These are phyloP conservation scores for Pichia sp. DNA, from an alignment of 1,139 yeast species.

Conservation along the genomic window DNA sequence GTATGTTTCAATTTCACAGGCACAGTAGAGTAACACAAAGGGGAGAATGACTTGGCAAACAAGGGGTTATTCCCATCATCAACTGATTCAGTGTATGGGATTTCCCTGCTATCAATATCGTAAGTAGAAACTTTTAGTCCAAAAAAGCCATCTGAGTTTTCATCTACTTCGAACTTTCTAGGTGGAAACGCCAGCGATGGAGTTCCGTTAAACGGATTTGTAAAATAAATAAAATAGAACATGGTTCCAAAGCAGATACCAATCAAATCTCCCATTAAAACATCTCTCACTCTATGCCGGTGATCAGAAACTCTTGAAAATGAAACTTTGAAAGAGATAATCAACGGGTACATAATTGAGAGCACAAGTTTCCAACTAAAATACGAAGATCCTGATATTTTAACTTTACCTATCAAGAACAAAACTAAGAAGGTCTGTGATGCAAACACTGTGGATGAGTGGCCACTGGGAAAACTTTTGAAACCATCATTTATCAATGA, in stretches of 20 bases:
- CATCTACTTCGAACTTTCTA: slow-evolving; percentile 33
- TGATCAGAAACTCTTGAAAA: slow-evolving; percentile 47
- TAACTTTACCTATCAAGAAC: slow-evolving; percentile 38
- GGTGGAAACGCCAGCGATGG: slow-evolving; percentile 39
- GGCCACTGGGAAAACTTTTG: slow-evolving; percentile 51
- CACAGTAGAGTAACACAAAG: background rate
- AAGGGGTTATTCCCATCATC: background rate
- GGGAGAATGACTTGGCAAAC: background rate
- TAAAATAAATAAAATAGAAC: slow-evolving; percentile 42
- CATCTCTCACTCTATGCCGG: slow-evolving; percentile 43
- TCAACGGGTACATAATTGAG: slow-evolving; percentile 36
- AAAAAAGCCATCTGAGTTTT: background rate
- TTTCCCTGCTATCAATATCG: slow-evolving; percentile 2
- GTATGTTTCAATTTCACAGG: background rate
- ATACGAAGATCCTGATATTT: slow-evolving; percentile 36
- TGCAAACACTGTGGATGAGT: slow-evolving; percentile 45
- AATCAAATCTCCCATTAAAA: slow-evolving; percentile 39
- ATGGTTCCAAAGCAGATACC: slow-evolving; percentile 36
- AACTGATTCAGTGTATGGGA: slow-evolving; percentile 5
- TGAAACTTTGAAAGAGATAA: slow-evolving; percentile 38
- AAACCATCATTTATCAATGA: slow-evolving; percentile 43
- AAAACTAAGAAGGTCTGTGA: slow-evolving; percentile 39
- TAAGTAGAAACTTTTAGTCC: background rate
- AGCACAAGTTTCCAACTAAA: slow-evolving; percentile 35
- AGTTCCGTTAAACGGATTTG: slow-evolving; percentile 39